Base-by-base conservation (phyloP, 2,329 filamentous ascomycete genomes). In the Neospermospora avenae region DNA sequence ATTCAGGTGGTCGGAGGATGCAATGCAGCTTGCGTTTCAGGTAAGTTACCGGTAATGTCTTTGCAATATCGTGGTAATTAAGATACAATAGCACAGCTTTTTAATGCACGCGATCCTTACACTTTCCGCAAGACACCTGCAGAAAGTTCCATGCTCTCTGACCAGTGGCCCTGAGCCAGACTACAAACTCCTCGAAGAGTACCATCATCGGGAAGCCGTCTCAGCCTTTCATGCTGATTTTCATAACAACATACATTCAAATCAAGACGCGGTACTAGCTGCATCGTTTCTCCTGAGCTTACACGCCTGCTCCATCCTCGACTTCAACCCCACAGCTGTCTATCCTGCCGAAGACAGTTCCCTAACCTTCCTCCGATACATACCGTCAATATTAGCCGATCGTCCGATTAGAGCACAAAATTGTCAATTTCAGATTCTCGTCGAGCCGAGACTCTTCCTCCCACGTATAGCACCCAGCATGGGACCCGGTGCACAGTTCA, bases 201-300 rank as follows among this genome's bases (percentile, higher is more conserved):
- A 64, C 4, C 65, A 67, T 31, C 62, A 62, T 18, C 61, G 63
- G 25, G 59, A 59, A 20, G 55, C 61, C 16, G 51, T 67, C 20
- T 58, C 61, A 28, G 60, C 52, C 11, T 67, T 58, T 42, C 61
- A 57, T 42, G 53, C 51, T 3, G 55, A 53, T n/a, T 49, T 65
- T n/a, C 55, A 55, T 24, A 46, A 52, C 3, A 49, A 53, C 13
- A 39, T 56, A 44, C 44, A 42, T 4, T 45, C 57, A 2, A 64
- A 63, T n/a, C 62, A 59, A 31, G 58, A 65, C 14, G 63, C 65
- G 4, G 53, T 65, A 7, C 41, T 67, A n/a, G 62, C 61, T 7
- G 61, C 65, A 2, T 63, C 63, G 8, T 64, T 67, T 18, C 41
- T 65, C 13, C 55, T 67, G 14, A 58, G 59, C 39, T 65, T 65